Percentiles rank a stretch among this genome's conserved stretches.
phyloP scores from a whole-genome alignment of 331 rosid genomes.

The Pyracantha coccinea region DNA sequence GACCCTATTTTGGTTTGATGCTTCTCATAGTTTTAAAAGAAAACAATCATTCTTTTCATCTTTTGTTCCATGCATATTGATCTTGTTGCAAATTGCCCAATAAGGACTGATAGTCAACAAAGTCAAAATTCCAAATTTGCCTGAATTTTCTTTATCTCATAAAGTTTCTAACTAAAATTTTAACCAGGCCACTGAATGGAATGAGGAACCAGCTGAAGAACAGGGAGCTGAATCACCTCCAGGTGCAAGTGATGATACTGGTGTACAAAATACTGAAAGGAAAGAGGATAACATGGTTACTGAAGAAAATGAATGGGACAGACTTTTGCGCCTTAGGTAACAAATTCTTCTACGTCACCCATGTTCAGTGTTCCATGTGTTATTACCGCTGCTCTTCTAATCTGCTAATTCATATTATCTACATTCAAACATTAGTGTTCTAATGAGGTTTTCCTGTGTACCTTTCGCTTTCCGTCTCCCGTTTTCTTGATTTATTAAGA shows the following conservation, averaged over 20 bases:
- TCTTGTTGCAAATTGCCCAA: background rate
- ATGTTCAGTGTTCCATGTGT: background rate
- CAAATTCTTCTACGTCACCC: slow-evolving; percentile 13
- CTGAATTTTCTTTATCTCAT: slow-evolving; percentile 6
- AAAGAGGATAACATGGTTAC: slow-evolving; percentile 59
- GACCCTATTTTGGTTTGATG: no score
- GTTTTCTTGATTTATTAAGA: background rate
- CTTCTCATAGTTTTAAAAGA: background rate
- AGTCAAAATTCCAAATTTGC: background rate
- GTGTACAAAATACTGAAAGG: slow-evolving; percentile 54
- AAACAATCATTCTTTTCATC: background rate
- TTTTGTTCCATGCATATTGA: background rate
- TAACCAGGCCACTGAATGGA: slow-evolving; percentile 84
- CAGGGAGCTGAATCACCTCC: slow-evolving; percentile 78
- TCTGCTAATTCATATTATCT: background rate
- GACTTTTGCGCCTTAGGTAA: slow-evolving; percentile 82
- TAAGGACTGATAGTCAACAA: background rate
- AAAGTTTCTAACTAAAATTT: slow-evolving; percentile 17
- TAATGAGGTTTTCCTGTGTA: background rate
- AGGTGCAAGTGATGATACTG: slow-evolving; percentile 47
- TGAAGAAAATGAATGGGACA: slow-evolving; percentile 99
- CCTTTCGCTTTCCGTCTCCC: background rate
- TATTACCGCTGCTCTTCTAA: background rate
- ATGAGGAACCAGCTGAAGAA: slow-evolving; percentile 90
- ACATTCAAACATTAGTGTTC: background rate